These are phyloP conservation scores for Heterobasidion occidentale DNA, from an alignment of 1,284 basidiomycete genomes.

Conservation along the genomic window DNA sequence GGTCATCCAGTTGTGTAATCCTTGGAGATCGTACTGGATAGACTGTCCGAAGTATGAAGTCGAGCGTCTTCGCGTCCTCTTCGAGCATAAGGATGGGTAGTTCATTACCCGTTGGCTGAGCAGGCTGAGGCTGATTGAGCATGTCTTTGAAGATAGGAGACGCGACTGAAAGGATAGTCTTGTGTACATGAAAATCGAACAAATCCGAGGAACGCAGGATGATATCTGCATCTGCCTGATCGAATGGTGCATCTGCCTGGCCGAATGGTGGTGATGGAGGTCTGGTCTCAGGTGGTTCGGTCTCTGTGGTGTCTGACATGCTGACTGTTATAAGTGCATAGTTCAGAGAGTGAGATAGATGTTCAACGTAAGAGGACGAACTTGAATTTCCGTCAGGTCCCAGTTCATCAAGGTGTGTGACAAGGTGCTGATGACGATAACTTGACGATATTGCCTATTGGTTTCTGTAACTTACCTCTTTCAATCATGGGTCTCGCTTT, in stretches of 20 bases:
- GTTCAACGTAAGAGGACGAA: too few species aligned
- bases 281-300: too few species aligned
- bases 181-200: constrained; percentile 9
- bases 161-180: constrained; percentile 3
- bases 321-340: too few species aligned
- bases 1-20: background rate
- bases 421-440: too few species aligned
- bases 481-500: too few species aligned
- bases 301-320: too few species aligned
- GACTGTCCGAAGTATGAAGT: background rate
- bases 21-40: background rate
- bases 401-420: too few species aligned
- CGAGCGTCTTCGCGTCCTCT: background rate
- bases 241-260: constrained; percentile 1
- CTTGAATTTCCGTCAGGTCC: too few species aligned
- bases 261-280: too few species aligned
- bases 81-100: background rate
- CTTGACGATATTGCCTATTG: too few species aligned
- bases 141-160: constrained; percentile 9
- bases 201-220: constrained; percentile 5
- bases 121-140: constrained; percentile 4
- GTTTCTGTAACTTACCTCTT: too few species aligned
- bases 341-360: too few species aligned
- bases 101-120: background rate
- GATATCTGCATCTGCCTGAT: constrained; percentile 3